Conservation (phyloP, 306 rosid species). For the Cyclanthera cordifolia region DNA sequence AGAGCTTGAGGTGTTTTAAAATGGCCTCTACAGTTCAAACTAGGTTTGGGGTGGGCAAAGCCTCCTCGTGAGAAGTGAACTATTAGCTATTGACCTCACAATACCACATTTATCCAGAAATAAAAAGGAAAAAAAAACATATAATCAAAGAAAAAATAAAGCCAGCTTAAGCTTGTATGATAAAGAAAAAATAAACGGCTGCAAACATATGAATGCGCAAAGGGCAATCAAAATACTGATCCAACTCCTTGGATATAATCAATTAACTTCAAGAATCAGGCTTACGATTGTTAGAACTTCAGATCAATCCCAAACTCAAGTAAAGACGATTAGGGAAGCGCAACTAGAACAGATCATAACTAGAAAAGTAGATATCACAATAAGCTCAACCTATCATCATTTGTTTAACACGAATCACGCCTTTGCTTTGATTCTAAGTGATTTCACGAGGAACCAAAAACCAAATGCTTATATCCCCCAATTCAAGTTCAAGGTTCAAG, state of each 20-base stretch:
- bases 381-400: not conserved
- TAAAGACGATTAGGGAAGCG: not conserved
- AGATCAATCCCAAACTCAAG: too few species aligned
- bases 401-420: not conserved
- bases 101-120: not conserved
- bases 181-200: not conserved
- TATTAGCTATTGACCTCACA: not conserved
- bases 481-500: too few species aligned
- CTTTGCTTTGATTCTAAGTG: not conserved
- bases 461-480: not conserved
- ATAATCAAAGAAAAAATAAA: not conserved
- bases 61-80: not conserved
- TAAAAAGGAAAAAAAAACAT: not conserved
- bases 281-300: not conserved
- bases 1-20: too few species aligned
- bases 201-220: not conserved
- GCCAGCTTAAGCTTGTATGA: not conserved
- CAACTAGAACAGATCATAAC: not conserved
- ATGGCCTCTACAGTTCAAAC: too few species aligned
- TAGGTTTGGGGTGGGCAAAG: too few species aligned
- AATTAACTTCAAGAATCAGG: not conserved
- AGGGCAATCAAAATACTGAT: conserved; percentile 1
- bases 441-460: not conserved
- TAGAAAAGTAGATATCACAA: not conserved
- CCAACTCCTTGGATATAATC: not conserved